Conservation (phyloP, 2,329 filamentous ascomycete genomes). For the Clathrospora elynae region DNA sequence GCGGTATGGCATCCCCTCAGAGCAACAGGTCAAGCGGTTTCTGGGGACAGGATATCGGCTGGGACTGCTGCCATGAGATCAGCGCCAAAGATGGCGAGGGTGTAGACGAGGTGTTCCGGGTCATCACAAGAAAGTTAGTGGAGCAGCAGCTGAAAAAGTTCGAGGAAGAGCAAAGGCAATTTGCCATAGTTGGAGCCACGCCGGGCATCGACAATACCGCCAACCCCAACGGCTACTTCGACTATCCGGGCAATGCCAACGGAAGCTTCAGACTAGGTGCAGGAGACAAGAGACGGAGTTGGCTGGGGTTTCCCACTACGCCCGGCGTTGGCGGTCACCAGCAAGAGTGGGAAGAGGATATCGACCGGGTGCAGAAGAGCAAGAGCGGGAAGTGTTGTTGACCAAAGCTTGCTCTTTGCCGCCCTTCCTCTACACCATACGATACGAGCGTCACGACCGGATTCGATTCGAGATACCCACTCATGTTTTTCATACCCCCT, state of each 20-base stretch:
- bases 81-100: slow-evolving; percentile 92
- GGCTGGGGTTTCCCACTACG: slow-evolving; percentile 65
- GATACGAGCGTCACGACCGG: slow-evolving; percentile 4
- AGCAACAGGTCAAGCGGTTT: slow-evolving; percentile 69
- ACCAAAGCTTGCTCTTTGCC: slow-evolving; percentile 1
- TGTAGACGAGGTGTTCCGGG: slow-evolving; percentile 93
- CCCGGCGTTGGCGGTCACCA: slow-evolving; percentile 40
- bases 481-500: slow-evolving; percentile 13
- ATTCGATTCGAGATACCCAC: slow-evolving; percentile 26
- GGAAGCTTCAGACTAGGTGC: slow-evolving; percentile 65
- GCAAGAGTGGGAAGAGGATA: slow-evolving; percentile 44
- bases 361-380: slow-evolving; percentile 36
- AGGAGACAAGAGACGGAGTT: slow-evolving; percentile 68
- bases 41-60: slow-evolving; percentile 91
- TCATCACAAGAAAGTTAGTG: slow-evolving; percentile 81
- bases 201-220: slow-evolving; percentile 47
- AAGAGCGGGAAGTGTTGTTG: slow-evolving; percentile 47
- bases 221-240: slow-evolving; percentile 54
- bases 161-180: slow-evolving; percentile 56
- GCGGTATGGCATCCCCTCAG: slow-evolving; percentile 54
- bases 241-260: slow-evolving; percentile 54
- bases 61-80: slow-evolving; percentile 98
- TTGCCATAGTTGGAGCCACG: slow-evolving; percentile 51
- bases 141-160: slow-evolving; percentile 69
- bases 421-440: not conserved